Evolutionary conservation across 805 yeast genomes (phyloP), one percentile per base, ranked within the genome.

Genomic region (Clavispora carvajalis): DNA sequence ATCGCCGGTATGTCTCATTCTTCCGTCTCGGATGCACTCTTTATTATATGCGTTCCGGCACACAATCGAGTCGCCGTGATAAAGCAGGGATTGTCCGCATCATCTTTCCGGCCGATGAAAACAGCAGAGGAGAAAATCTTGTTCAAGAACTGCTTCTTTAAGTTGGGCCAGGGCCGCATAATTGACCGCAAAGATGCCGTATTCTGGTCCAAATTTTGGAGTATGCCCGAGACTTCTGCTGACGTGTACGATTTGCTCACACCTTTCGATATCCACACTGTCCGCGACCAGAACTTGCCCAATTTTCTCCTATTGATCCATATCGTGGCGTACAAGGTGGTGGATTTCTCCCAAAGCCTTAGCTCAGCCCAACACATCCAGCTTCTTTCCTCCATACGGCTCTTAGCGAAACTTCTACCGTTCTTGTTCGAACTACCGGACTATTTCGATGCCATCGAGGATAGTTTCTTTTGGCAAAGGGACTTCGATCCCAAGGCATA

Each of bases 361-460:
- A 25, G 34, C 11, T 4, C 33, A 7, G 22, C 16, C 13, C 17
- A 30, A 49, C 62, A 37, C 59, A 65, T 12, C 40, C 63, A 76
- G 46, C 53, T 80, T 9, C 60, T 84, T 35, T 82, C 79, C 44
- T 79, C 87, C 51, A 51, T 82, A 6, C 71, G 96, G 26, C 58
- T 84, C 4, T 59, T 90, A 30, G 77, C 86, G 3, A 74, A 78
- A 44, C 39, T 85, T 3, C 46, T 85, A 16, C 96, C 96, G 0
- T 73, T 77, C 35, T 54, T 82, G 6, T 85, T 74, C 52, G 95
- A 89, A 59, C 55, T 64, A 9, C 66, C 55, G 6, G 50, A 52
- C 19, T 59, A 56, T 43, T 34, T 26, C 12, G 31, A 35, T 7
- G 49, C 52, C 2, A 47, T 64, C 9, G 69, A 66, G 46, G 38